Evolutionary conservation across 2,329 filamentous ascomycete genomes (phyloP).

Genomic region (Cryphonectria japonica): DNA sequence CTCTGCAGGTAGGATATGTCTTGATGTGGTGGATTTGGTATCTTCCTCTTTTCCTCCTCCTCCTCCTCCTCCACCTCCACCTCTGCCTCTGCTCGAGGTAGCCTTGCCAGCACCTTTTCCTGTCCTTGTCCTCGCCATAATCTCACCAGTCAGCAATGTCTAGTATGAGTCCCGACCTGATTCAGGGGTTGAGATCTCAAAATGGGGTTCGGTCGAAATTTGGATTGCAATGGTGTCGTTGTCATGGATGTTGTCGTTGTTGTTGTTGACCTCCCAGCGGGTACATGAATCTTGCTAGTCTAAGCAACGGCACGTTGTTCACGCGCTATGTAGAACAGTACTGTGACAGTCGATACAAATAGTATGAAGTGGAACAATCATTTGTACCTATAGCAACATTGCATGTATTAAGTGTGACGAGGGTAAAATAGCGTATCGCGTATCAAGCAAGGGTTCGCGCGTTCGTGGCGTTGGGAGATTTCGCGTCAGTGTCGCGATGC

Average conservation of each 20-base stretch:
- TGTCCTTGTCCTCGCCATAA: constrained; percentile 58
- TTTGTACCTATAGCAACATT: too few relatives aligned
- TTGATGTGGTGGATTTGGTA: constrained; percentile 39
- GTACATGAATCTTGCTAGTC: not conserved
- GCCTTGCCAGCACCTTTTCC: constrained; percentile 39
- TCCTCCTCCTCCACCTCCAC: not conserved
- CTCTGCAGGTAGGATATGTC: constrained; percentile 47
- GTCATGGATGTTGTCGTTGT: not conserved
- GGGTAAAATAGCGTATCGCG: not conserved
- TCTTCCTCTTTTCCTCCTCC: constrained; percentile 30
- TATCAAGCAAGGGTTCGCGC: constrained; percentile 11
- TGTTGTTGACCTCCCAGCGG: not conserved
- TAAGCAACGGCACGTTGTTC: not conserved
- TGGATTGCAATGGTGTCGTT: not conserved
- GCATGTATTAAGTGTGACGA: too few relatives aligned
- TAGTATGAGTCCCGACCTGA: too few relatives aligned
- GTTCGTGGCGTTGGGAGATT: not conserved
- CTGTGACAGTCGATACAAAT: not conserved
- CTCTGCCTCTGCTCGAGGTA: constrained; percentile 33
- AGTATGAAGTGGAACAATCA: too few relatives aligned
- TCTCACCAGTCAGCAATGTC: not conserved
- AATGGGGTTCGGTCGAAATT: not conserved
- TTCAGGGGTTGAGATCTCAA: not conserved
- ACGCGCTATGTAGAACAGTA: not conserved
- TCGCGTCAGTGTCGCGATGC: constrained; percentile 10